These are phyloP conservation scores for Citrus cavaleriei DNA, from an alignment of 345 rosid species.

Conservation along the genomic window DNA sequence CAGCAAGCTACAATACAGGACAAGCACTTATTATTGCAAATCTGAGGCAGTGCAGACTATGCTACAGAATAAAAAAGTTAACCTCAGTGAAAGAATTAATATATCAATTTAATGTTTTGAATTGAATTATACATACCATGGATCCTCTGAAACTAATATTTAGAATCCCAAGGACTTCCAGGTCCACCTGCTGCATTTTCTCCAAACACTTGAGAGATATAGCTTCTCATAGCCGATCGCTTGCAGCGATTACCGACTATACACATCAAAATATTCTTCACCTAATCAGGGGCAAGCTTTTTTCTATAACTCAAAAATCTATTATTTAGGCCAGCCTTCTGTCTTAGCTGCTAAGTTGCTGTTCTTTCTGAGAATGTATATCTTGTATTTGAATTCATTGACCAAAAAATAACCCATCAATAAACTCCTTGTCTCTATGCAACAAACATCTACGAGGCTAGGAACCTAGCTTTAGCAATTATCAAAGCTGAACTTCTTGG, in stretches of 20 bases:
- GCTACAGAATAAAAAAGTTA: background rate
- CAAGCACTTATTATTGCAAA: background rate
- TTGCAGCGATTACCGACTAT: background rate
- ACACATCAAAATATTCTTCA: background rate
- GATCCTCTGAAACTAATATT: background rate
- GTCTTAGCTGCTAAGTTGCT: background rate
- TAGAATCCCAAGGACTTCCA: background rate
- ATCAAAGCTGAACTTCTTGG: slow-evolving; percentile 2
- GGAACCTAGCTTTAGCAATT: slow-evolving; percentile 2
- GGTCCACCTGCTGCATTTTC: background rate
- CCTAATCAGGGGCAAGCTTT: background rate
- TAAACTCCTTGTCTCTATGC: background rate
- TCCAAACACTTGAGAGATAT: background rate
- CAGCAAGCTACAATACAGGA: background rate
- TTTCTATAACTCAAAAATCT: background rate
- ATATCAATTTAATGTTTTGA: background rate
- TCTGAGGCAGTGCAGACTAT: background rate
- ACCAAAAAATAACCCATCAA: background rate
- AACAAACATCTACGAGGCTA: background rate
- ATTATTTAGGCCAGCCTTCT: background rate
- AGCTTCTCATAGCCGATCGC: background rate
- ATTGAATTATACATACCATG: background rate
- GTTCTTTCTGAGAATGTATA: background rate
- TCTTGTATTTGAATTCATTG: slow-evolving; percentile 2
- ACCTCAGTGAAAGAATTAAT: background rate